phyloP scores from a whole-genome alignment of 2,329 filamentous ascomycete species.

The Cladosporium cucumerinum region DNA sequence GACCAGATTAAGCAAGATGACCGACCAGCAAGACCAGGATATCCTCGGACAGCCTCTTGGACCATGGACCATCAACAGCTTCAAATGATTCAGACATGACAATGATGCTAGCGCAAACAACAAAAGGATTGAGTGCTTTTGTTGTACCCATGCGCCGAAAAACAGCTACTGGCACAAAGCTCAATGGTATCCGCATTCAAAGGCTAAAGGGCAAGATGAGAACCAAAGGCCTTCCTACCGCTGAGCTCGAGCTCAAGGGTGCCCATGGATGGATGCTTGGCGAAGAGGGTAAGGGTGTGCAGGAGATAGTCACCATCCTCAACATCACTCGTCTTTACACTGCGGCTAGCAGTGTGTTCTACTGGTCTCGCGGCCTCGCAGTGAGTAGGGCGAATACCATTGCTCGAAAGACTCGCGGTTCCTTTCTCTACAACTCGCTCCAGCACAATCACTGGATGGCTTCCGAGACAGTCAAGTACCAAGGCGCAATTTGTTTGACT shows the following conservation, averaged over 20 bases:
- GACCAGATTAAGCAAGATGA: neutral
- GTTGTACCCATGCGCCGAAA: slow-evolving; percentile 52
- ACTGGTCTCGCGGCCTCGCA: slow-evolving; percentile 55
- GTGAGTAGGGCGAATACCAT: slow-evolving; percentile 58
- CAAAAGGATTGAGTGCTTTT: slow-evolving; percentile 58
- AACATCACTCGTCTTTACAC: slow-evolving; percentile 64
- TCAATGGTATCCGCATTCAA: slow-evolving; percentile 65
- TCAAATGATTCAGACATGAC: slow-evolving; percentile 68
- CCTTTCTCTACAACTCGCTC: slow-evolving; percentile 51
- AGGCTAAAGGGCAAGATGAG: slow-evolving; percentile 71
- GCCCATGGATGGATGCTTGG: slow-evolving; percentile 57
- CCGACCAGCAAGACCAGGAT: slow-evolving; percentile 7
- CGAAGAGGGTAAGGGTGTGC: slow-evolving; percentile 61
- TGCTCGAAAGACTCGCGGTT: slow-evolving; percentile 53
- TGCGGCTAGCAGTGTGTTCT: slow-evolving; percentile 51
- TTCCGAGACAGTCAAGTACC: slow-evolving; percentile 54
- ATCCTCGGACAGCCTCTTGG: slow-evolving; percentile 45
- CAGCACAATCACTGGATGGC: slow-evolving; percentile 60
- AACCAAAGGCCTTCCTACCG: slow-evolving; percentile 66
- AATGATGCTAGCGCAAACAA: slow-evolving; percentile 61
- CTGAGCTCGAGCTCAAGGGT: slow-evolving; percentile 59
- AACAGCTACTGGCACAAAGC: slow-evolving; percentile 25
- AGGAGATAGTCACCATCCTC: slow-evolving; percentile 65
- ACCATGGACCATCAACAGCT: slow-evolving; percentile 58
- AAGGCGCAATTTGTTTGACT: slow-evolving; percentile 54